Evolutionary conservation across 2,329 filamentous ascomycete species (phyloP).

Genomic region (Venturia carpophila): DNA sequence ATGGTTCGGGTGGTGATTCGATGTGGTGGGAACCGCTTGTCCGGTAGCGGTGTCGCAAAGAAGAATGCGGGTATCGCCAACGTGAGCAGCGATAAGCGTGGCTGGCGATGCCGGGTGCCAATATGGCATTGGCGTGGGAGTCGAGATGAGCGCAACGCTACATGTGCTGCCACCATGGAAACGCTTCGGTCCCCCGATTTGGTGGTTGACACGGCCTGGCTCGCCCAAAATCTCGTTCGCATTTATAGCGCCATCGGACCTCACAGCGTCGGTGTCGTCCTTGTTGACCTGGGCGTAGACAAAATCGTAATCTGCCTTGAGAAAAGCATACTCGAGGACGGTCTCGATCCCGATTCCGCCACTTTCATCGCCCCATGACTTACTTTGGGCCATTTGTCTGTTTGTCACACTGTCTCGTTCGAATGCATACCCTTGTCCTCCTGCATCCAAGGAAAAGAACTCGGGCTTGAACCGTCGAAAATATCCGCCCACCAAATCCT

Average conservation of each 20-base stretch:
- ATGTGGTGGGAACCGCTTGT: slow-evolving; percentile 70
- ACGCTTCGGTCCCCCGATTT: slow-evolving; percentile 66
- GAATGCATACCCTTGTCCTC: slow-evolving; percentile 29
- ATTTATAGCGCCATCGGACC: slow-evolving; percentile 72
- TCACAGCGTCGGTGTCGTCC: slow-evolving; percentile 60
- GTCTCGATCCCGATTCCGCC: slow-evolving; percentile 59
- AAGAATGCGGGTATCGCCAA: slow-evolving; percentile 85
- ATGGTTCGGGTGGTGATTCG: slow-evolving; percentile 85
- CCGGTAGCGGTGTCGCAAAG: slow-evolving; percentile 83
- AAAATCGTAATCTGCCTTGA: slow-evolving; percentile 91
- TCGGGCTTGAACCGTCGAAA: slow-evolving; percentile 83
- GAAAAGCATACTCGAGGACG: slow-evolving; percentile 82
- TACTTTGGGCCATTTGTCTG: slow-evolving; percentile 23
- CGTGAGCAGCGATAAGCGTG: slow-evolving; percentile 78
- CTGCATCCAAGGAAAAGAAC: slow-evolving; percentile 53
- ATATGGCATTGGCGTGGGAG: slow-evolving; percentile 82
- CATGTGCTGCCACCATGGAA: slow-evolving; percentile 94
- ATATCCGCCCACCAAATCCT: slow-evolving; percentile 81
- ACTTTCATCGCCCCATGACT: slow-evolving; percentile 24
- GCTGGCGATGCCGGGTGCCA: slow-evolving; percentile 87
- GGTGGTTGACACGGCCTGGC: slow-evolving; percentile 40
- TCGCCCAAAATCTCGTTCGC: slow-evolving; percentile 73
- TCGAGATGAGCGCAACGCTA: slow-evolving; percentile 82
- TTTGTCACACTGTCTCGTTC: slow-evolving; percentile 29
- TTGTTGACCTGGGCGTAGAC: slow-evolving; percentile 81